Base-by-base conservation (phyloP, 202 grass and related monocot genomes). In the Setaria viridis region DNA sequence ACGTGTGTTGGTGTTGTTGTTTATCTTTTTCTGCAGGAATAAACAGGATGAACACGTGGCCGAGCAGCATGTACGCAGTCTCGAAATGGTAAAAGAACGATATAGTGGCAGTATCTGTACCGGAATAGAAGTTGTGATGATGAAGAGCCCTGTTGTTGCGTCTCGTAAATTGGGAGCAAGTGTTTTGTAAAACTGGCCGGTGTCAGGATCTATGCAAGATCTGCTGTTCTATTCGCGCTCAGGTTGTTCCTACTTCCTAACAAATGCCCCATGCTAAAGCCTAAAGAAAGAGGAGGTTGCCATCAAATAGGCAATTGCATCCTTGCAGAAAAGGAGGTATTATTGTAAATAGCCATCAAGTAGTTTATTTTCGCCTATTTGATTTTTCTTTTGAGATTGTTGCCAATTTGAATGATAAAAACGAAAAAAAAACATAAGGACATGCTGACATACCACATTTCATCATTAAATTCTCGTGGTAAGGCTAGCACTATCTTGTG, bases 91-190 rank as follows among this genome's bases (percentile, higher is more conserved):
- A 42, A 85, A 88, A 83, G 16, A 64, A 83, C 62, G 17, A 6
- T 71, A 59, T 25, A 67, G 5, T 30, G 58, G 41, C 67, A 48
- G 70, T 12, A n/a, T 66, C 66, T 80, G 88, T 77, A 82, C 63
- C 35, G 83, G 72, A 82, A 77, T 89, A 85, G 87, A 85, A 80
- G 69, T 89, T 88, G 81, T 46, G 43, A 39, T 74, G 65, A 21
- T 4, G 37, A 41, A 5, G 49, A 78, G 43, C 5, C 34, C 33
- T 83, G 84, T 13, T 69, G 20, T 17, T 48, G 11, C 77, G 73
- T 75, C 56, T 79, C 74, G 70, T 81, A 54, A 70, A 47, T 21
- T 34, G 63, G 77, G 47, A 85, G 62, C 62, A 54, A 81, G 59
- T 76, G 45, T 34, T 76, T 81, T 33, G 76, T 12, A 75, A 80